Conservation (phyloP, 2,329 filamentous ascomycete species). For the Septoria petroselini region DNA sequence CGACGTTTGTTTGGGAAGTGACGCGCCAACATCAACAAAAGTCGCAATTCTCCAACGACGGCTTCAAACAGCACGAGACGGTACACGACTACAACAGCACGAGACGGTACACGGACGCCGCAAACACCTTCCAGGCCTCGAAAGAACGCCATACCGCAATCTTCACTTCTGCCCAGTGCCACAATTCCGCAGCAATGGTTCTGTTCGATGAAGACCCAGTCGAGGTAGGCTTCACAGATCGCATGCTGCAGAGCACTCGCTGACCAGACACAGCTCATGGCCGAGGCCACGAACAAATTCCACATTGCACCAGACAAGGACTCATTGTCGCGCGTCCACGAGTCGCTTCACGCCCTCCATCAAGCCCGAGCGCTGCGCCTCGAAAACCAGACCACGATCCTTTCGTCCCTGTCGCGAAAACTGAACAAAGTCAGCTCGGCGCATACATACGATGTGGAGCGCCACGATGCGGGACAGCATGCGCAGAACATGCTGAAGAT, state of each 20-base stretch:
- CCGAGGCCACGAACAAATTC: constrained; percentile 90
- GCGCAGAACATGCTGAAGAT: constrained; percentile 79
- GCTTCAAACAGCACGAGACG: neutral
- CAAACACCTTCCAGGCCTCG: too few relatives aligned
- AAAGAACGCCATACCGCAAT: neutral
- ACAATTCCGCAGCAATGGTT: constrained; percentile 56
- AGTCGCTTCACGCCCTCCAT: constrained; percentile 78
- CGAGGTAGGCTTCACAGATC: constrained; percentile 55
- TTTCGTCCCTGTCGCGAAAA: constrained; percentile 65
- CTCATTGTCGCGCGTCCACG: constrained; percentile 76
- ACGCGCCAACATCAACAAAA: constrained; percentile 16
- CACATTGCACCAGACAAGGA: constrained; percentile 86
- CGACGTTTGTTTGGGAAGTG: constrained; percentile 15
- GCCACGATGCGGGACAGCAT: constrained; percentile 76
- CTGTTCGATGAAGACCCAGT: constrained; percentile 92
- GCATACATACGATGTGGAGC: constrained; percentile 69
- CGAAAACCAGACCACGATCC: constrained; percentile 36
- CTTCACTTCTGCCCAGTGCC: neutral
- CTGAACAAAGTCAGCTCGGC: constrained; percentile 72
- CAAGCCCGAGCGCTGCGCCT: constrained; percentile 77
- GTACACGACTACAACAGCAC: neutral
- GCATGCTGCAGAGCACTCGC: neutral
- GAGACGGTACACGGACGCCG: too few relatives aligned
- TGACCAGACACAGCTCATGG: constrained; percentile 59
- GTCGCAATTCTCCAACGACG: neutral